Evolutionary conservation across 2,329 filamentous ascomycete species (phyloP), one percentile per base, ranked within the genome.

Genomic region (Ascochyta viciae-villosae): DNA sequence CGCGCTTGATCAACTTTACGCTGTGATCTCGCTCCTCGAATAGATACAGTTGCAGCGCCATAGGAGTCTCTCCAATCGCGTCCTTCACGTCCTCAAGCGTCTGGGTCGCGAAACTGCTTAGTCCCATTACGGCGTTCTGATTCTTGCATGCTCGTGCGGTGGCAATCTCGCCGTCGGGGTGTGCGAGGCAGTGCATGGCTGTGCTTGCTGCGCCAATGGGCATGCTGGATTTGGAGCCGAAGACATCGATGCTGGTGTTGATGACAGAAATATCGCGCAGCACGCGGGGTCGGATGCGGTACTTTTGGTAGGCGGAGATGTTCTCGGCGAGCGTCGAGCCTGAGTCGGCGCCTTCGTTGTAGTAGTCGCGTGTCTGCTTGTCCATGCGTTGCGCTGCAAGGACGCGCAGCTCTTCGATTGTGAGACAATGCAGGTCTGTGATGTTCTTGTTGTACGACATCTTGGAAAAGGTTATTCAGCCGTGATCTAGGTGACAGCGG

Each of bases 41-140:
- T 0, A 84, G 82, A 50, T 80, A 80, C 2, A 80, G 50, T 31
- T 78, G 77, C 24, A 75, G 62, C 19, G 74, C 76, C 9, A 74
- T 61, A 0, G 72, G 70, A 22, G 65, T 61, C 1, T 72, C 65
- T 0, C 58, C 62, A 1, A 87, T 71, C 1, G 74, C 73, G 58
- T 81, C 81, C 15, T 83, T 83, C 0, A 80, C 77, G 12, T 72
- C 71, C 42, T 78, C 74, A 16, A 81, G 71, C 10, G 76, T 72
- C 39, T 75, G 74, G 10, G 77, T 80, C 1, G 77, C 74, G 22
- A 76, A 70, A 4, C 72, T 77, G 2, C 74, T 72, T 54, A 76
- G 60, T 4, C 71, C 75, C 72, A 75, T 77, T 0, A 67, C 74
- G 6, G 78, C 57, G 0, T 72, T 70, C 39, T 74, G 70, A 12